Conservation (phyloP, 768 basidiomycete species). For the Pholiota conissans region DNA sequence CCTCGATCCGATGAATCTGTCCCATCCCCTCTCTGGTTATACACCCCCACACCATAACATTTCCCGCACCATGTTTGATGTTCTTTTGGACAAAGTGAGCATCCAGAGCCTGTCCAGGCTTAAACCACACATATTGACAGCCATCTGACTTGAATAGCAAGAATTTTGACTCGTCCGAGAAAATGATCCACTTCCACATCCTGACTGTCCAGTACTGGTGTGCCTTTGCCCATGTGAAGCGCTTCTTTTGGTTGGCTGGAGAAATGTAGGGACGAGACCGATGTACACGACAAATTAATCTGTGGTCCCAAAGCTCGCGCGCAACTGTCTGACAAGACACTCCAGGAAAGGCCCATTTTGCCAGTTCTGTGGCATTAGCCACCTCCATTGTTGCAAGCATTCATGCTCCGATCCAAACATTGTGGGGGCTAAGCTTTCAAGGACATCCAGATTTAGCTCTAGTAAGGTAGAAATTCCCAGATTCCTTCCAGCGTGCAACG, state of each 20-base stretch:
- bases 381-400: too few relatives aligned
- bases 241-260: constrained; percentile 16
- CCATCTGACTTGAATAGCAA: constrained; percentile 31
- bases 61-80: constrained; percentile 28
- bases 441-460: too few relatives aligned
- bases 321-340: too few relatives aligned
- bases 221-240: constrained; percentile 18
- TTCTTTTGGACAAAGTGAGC: constrained; percentile 17
- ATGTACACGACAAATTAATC: too few relatives aligned
- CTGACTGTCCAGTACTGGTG: constrained; percentile 24
- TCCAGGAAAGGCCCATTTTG: too few relatives aligned
- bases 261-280: too few relatives aligned
- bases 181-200: constrained; percentile 28
- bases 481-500: too few relatives aligned
- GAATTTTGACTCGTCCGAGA: constrained; percentile 17
- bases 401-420: too few relatives aligned
- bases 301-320: too few relatives aligned
- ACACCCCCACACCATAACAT: constrained; percentile 24
- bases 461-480: too few relatives aligned
- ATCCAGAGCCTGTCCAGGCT: constrained; percentile 22
- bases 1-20: constrained; percentile 26
- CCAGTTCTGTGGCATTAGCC: too few relatives aligned
- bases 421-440: too few relatives aligned
- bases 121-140: constrained; percentile 24
- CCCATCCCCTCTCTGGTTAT: constrained; percentile 27